Conservation (phyloP, 2,329 filamentous ascomycete species). For the Alternaria sp. region DNA sequence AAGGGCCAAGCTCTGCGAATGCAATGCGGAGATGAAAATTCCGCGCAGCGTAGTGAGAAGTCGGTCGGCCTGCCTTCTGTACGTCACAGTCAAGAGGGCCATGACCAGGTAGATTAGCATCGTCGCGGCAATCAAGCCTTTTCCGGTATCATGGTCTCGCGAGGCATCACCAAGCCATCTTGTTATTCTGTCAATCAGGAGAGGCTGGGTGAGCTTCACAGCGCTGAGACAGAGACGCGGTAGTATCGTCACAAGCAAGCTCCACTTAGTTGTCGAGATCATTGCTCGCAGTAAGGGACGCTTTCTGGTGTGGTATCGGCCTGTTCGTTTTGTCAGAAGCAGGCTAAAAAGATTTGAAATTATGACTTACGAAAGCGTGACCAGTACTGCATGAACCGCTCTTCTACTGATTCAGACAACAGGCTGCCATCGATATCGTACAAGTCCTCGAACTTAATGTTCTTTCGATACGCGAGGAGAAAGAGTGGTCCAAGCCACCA, state of each 20-base stretch:
- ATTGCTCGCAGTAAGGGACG: background rate
- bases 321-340: background rate
- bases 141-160: background rate
- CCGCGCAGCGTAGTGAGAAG: background rate
- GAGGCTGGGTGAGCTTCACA: background rate
- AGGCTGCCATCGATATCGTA: background rate
- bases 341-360: background rate
- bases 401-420: background rate
- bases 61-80: background rate
- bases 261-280: background rate
- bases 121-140: background rate
- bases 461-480: background rate
- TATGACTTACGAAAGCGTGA: background rate
- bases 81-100: background rate
- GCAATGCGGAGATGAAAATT: background rate
- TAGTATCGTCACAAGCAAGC: background rate
- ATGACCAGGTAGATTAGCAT: background rate
- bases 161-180: background rate
- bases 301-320: background rate
- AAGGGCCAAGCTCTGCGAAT: background rate
- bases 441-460: background rate
- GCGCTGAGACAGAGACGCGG: background rate
- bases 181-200: background rate
- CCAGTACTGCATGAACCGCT: background rate
- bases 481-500: background rate